Evolutionary conservation across 163 green algal genomes (phyloP).

Genomic region (Chlorella variabilis): DNA sequence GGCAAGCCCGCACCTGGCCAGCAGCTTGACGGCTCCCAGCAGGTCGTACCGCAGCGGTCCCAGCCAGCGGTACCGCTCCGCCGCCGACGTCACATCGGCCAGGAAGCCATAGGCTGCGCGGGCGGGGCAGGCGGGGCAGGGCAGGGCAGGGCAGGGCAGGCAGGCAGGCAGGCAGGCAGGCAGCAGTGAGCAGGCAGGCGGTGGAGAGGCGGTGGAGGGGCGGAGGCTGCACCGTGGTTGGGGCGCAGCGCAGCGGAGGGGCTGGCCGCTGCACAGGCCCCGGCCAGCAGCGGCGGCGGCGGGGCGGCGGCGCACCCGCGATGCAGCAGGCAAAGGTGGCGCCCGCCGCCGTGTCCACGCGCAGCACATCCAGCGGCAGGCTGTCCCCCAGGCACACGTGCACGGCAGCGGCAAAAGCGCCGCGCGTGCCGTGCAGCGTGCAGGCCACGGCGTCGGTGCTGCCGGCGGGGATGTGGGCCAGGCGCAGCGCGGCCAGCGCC

Average conservation of each 20-base stretch:
- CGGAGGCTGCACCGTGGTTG: too few species aligned
- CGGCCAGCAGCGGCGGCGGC: too few species aligned
- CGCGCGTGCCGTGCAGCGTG: slow-evolving; percentile 82
- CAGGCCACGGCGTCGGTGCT: slow-evolving; percentile 93
- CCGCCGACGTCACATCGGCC: slow-evolving; percentile 82
- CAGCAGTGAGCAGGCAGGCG: background rate
- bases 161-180: too few species aligned
- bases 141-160: too few species aligned
- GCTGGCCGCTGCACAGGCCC: background rate
- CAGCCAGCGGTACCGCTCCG: slow-evolving; percentile 79
- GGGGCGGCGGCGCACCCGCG: slow-evolving; percentile 14
- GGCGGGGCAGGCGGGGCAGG: background rate
- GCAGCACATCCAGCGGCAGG: slow-evolving; percentile 64
- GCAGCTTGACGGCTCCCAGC: slow-evolving; percentile 59
- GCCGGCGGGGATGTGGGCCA: slow-evolving; percentile 90
- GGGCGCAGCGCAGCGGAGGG: too few species aligned
- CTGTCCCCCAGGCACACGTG: slow-evolving; percentile 88
- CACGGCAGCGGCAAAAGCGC: slow-evolving; percentile 76
- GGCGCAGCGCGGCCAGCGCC: slow-evolving; percentile 53
- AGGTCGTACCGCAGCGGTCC: slow-evolving; percentile 82
- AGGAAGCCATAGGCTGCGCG: slow-evolving; percentile 88
- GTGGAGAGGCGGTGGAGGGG: too few species aligned
- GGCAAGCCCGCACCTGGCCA: slow-evolving; percentile 43
- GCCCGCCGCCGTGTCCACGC: slow-evolving; percentile 54
- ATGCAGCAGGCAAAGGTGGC: slow-evolving; percentile 56